A percentile compares a stretch with the other conserved stretches of the same genome.
phyloP scores from a whole-genome alignment of 2,329 filamentous ascomycete genomes.

The Penicillium sumatraense region DNA sequence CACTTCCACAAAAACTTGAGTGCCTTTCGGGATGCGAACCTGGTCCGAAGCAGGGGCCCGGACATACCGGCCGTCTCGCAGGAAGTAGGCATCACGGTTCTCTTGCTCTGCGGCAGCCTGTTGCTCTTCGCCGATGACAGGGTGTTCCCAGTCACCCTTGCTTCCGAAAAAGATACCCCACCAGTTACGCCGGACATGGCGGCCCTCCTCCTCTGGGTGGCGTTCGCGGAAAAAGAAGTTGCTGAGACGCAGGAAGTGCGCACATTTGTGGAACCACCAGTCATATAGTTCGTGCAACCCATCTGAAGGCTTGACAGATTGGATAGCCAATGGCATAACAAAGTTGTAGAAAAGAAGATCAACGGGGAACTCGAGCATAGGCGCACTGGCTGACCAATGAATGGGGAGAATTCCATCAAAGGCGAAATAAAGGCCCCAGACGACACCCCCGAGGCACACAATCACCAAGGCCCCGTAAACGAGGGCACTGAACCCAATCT shows the following conservation, averaged over 20 bases:
- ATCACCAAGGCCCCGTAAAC: slow-evolving; percentile 94
- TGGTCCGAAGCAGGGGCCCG: slow-evolving; percentile 94
- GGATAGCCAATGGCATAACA: slow-evolving; percentile 84
- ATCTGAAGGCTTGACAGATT: slow-evolving; percentile 82
- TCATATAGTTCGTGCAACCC: slow-evolving; percentile 83
- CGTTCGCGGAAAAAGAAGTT: slow-evolving; percentile 93
- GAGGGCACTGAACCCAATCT: slow-evolving; percentile 93
- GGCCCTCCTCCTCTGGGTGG: slow-evolving; percentile 79
- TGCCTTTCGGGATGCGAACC: slow-evolving; percentile 87
- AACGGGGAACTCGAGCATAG: slow-evolving; percentile 90
- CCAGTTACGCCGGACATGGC: slow-evolving; percentile 66
- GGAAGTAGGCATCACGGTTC: slow-evolving; percentile 54
- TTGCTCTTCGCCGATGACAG: slow-evolving; percentile 40
- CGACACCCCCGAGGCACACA: slow-evolving; percentile 89
- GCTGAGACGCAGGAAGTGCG: slow-evolving; percentile 76
- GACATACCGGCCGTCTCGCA: slow-evolving; percentile 79
- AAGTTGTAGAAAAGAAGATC: slow-evolving; percentile 98
- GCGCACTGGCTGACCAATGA: slow-evolving; percentile 90
- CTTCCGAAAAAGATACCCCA: slow-evolving; percentile 38
- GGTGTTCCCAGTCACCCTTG: slow-evolving; percentile 42
- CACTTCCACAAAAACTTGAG: slow-evolving; percentile 78
- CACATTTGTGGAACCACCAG: slow-evolving; percentile 95
- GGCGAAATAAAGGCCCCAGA: slow-evolving; percentile 80
- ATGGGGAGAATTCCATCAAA: slow-evolving; percentile 80
- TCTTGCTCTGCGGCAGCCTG: slow-evolving; percentile 46